Evolutionary conservation across 306 rosid species (phyloP).

Genomic region (Castanea sativa): DNA sequence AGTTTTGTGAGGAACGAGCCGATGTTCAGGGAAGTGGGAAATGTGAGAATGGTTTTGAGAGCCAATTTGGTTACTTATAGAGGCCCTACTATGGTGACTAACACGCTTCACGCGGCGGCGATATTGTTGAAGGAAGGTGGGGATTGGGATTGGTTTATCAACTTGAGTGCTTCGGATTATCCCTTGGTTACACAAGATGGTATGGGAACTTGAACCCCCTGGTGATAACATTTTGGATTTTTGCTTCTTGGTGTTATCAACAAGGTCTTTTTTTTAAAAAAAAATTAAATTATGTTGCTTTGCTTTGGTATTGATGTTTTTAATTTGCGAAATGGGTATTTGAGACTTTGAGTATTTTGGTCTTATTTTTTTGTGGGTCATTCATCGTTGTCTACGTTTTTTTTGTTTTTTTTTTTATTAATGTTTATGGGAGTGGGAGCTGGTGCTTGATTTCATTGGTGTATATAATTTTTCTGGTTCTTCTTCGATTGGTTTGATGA

Average conservation of each 20-base stretch:
- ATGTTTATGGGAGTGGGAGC: not conserved
- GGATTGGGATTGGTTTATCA: constrained; percentile 83
- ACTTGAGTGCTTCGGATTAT: constrained; percentile 74
- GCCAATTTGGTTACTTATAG: constrained; percentile 76
- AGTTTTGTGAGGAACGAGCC: constrained; percentile 50
- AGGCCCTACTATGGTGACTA: constrained; percentile 74
- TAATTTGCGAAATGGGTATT: not conserved
- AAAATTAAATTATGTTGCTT: not conserved
- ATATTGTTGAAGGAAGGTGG: constrained; percentile 60
- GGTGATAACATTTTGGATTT: not conserved
- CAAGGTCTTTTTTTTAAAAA: not conserved
- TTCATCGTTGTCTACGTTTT: not conserved
- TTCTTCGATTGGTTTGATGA: constrained; percentile 6
- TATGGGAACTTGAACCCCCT: not conserved
- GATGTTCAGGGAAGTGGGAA: constrained; percentile 44
- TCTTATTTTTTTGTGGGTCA: not conserved
- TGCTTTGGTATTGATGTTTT: not conserved
- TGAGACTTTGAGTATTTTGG: not conserved
- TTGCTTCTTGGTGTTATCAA: not conserved
- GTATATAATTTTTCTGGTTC: not conserved
- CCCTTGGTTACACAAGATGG: constrained; percentile 85
- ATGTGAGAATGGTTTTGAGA: constrained; percentile 52
- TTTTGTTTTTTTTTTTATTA: not conserved
- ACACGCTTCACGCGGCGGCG: constrained; percentile 77
- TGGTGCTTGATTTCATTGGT: not conserved